These are phyloP conservation scores for Backusella mclennaniae DNA, from an alignment of 192 early-diverging fungal genomes.

Conservation along the genomic window DNA sequence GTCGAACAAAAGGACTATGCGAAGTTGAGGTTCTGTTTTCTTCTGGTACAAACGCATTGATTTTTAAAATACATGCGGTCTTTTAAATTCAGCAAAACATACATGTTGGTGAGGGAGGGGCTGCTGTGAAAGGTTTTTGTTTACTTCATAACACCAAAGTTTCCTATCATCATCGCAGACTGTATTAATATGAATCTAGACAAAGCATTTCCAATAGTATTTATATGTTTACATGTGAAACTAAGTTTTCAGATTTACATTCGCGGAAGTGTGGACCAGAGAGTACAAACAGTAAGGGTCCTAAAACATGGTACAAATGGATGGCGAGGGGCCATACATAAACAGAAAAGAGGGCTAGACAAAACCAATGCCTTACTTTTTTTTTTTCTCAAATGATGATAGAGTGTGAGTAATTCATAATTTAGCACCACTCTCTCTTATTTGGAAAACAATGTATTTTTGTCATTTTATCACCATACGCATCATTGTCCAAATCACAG, in stretches of 20 bases:
- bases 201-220: not conserved
- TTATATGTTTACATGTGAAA: not conserved
- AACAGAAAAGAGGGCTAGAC: not conserved
- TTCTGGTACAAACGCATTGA: conserved; percentile 1
- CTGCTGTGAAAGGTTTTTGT: not conserved
- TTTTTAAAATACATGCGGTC: conserved; percentile 3
- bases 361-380: not conserved
- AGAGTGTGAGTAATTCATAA: not conserved
- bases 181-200: not conserved
- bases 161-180: not conserved
- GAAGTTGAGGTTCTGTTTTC: not conserved
- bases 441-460: conserved; percentile 4
- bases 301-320: conserved; percentile 1
- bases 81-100: not conserved
- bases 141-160: not conserved
- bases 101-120: not conserved
- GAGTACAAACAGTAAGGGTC: conserved; percentile 1
- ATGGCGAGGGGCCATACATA: not conserved
- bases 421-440: not conserved
- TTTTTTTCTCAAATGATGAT: not conserved
- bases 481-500: not conserved
- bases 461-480: not conserved
- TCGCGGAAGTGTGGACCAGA: not conserved
- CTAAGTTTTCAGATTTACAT: not conserved
- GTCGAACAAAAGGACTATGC: not conserved